Evolutionary conservation across 306 rosid species (phyloP), one percentile per base, ranked within the genome.

Genomic region (Astragalus glycyphyllos): DNA sequence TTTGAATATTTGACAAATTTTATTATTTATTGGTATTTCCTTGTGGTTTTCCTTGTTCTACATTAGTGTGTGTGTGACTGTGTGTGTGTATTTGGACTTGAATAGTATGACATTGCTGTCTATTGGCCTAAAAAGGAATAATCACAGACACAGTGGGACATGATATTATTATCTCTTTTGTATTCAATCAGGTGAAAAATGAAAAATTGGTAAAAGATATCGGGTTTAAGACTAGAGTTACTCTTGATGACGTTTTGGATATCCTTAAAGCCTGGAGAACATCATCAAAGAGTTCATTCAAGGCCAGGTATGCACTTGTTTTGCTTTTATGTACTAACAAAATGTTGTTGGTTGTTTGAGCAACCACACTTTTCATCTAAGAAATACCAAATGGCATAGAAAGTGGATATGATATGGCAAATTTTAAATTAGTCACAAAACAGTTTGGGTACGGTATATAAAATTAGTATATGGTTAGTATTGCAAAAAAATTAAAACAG

Each of bases 141-240:
- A 16, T 31, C 11, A 20, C 4, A 0, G n/a, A 17, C 11, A 20
- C 4, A 0, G n/a, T 58, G 64, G 42, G 23, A 54, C 73, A 17
- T 79, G 47, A 58, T 56, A 67, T 15, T 15, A 31, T 42, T 41
- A 23, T 8, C 29, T 74, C 53, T 75, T 61, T 31, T 45, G 42
- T 49, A 15, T 57, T 68, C 77, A 71, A 75, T 76, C 88, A 93
- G 98, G 97, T 86, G 72, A 83, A 68, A 77, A 87, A 86, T 78
- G 86, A 79, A 73, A 90, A 80, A 75, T 76, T 93, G 40, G 88
- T 77, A 20, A 46, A 65, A 9, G 89, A 85, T 63, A 46, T 93
- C 77, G 97, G 98, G 71, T 87, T 93, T 57, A 93, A 90, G 89
- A 93, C 88, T 31, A 79, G 65, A 74, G 96, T 93, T 56, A 83